Evolutionary conservation across 129 eudicot species (phyloP).

Genomic region (Heracleum sosnowskyi): DNA sequence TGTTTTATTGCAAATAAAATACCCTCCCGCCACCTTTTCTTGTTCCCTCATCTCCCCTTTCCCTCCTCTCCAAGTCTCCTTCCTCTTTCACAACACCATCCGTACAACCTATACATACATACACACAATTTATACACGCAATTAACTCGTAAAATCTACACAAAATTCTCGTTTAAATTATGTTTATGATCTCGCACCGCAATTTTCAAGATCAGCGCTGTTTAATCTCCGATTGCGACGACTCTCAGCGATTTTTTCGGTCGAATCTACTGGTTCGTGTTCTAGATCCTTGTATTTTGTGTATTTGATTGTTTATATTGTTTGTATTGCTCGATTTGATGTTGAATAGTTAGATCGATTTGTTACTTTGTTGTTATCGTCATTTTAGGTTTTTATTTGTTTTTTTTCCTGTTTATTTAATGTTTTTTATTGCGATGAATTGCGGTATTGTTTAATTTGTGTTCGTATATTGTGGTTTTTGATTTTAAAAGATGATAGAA

Average conservation of each 20-base stretch:
- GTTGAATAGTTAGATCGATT: background rate
- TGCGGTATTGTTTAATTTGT: background rate
- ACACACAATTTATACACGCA: background rate
- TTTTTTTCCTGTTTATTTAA: background rate
- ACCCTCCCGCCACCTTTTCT: background rate
- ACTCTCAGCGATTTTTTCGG: background rate
- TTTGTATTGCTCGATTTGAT: background rate
- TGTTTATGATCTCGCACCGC: background rate
- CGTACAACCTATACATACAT: background rate
- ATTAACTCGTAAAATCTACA: background rate
- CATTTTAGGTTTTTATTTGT: background rate
- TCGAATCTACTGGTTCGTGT: background rate
- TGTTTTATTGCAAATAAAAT: conserved; percentile 2
- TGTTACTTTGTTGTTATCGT: background rate
- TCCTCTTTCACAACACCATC: background rate
- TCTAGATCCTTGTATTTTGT: background rate
- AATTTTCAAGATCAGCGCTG: background rate
- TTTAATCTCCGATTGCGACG: background rate
- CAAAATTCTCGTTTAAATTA: background rate
- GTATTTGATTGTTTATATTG: background rate
- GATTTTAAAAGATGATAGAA: background rate
- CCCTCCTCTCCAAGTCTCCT: conserved; percentile 2
- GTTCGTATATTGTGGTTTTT: background rate
- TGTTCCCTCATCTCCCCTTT: background rate
- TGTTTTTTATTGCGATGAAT: background rate